Conservation (phyloP, 1,139 yeast genomes). For the Suzukiozyma palmioleophila region DNA sequence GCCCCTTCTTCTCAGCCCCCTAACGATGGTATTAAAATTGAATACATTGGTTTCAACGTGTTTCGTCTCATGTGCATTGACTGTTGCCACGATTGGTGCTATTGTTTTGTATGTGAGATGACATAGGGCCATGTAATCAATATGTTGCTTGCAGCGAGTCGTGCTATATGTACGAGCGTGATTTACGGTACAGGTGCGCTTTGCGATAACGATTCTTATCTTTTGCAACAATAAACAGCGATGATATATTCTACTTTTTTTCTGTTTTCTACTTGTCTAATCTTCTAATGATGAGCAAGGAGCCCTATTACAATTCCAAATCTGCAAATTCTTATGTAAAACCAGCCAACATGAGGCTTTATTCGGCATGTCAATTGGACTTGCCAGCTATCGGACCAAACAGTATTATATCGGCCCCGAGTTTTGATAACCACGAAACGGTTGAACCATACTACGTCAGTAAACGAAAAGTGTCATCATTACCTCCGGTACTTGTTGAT, state of each 20-base stretch:
- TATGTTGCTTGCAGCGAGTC: too few species aligned
- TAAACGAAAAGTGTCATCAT: constrained; percentile 5
- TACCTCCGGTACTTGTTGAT: constrained; percentile 8
- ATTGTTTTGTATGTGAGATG: too few species aligned
- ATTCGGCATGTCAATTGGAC: constrained; percentile 6
- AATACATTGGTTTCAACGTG: too few species aligned
- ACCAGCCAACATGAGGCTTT: constrained; percentile 6
- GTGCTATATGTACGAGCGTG: too few species aligned
- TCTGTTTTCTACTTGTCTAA: neutral
- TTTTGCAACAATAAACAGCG: neutral
- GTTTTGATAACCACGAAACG: constrained; percentile 4
- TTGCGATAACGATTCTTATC: constrained; percentile 1
- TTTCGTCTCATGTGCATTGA: too few species aligned
- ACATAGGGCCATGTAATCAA: too few species aligned
- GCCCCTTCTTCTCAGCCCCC: too few species aligned
- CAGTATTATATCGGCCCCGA: constrained; percentile 6
- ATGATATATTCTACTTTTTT: too few species aligned
- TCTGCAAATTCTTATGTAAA: constrained; percentile 6
- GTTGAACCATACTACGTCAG: constrained; percentile 10
- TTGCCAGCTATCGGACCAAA: constrained; percentile 6
- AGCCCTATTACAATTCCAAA: constrained; percentile 8
- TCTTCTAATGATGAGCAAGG: constrained; percentile 7
- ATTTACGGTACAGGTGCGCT: too few species aligned
- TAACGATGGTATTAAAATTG: too few species aligned
- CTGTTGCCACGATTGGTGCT: too few species aligned